Base-by-base conservation (phyloP, 352 stramenopile genomes). In the Pythium grandisporangium region DNA sequence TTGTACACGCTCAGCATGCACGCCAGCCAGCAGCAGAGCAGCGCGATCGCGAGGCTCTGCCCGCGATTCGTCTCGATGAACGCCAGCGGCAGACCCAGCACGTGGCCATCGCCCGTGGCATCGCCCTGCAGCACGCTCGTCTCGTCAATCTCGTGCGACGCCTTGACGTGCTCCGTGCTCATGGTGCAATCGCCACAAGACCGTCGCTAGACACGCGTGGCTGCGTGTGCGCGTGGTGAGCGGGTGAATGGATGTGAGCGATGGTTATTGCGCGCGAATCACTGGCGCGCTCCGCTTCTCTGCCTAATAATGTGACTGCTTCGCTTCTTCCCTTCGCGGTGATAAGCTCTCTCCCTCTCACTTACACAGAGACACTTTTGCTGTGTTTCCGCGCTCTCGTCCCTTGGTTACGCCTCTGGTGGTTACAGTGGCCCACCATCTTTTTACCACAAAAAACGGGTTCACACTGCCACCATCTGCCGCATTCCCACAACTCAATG, bases 1-100 rank as follows among this genome's bases (percentile, higher is more conserved):
- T 94, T 93, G 61, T 72, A 84, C 5, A 79, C 57, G 36, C 69
- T 86, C 33, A 95, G 42, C 19, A 71, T 43, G 12, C 76, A 64
- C 37, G 82, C 76, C 11, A 70, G 23, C 7, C 70, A 40, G 58
- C 70, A 77, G 55, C 68, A 79, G 27, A 52, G 44, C 12, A 84
- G 57, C 27, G 80, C 78, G 17, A 90, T 48, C 30, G 84, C 55
- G 10, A 87, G 49, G 41, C 59, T 66, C 38, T 51, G 23, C 2
- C 54, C 54, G 36, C 77, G 73, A 42, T 91, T 51, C 0, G 73
- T 86, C 57, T 91, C 77, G 34, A 91, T 61, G 63, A 69, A 84
- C 42, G 77, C 69, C 21, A 86, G 66, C 30, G 71, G 63, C 22
- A 87, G 42, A 2, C 74, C 74, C 25, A 86, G 47, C 24, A 85